Conservation (phyloP, 306 rosid genomes). For the Medicago arabica region DNA sequence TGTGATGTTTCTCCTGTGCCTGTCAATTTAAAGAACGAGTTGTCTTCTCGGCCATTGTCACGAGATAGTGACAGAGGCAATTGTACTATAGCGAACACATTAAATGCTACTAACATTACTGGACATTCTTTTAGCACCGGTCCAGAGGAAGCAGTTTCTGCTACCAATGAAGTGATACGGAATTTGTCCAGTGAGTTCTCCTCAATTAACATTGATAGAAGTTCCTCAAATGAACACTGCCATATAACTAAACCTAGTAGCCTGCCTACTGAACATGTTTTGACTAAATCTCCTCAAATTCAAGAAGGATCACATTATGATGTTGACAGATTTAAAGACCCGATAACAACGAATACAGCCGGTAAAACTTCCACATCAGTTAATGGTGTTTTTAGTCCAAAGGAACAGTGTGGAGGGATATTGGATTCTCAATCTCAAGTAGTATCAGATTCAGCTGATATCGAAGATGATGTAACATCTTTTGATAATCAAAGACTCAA, state of each 20-base stretch:
- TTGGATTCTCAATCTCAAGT: constrained; percentile 53
- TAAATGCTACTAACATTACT: constrained; percentile 49
- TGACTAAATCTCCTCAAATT: constrained; percentile 53
- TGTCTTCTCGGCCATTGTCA: constrained; percentile 52
- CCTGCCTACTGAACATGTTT: constrained; percentile 50
- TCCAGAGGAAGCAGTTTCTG: constrained; percentile 58
- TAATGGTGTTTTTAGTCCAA: constrained; percentile 48
- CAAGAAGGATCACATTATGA: constrained; percentile 53
- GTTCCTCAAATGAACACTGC: constrained; percentile 47
- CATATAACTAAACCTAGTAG: constrained; percentile 50
- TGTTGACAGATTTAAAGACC: constrained; percentile 57
- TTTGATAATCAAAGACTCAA: constrained; percentile 93
- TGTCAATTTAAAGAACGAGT: constrained; percentile 48
- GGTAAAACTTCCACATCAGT: constrained; percentile 48
- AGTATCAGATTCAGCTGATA: constrained; percentile 46
- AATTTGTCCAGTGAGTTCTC: constrained; percentile 67
- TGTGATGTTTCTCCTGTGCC: constrained; percentile 53
- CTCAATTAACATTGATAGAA: constrained; percentile 53
- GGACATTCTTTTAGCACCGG: constrained; percentile 57
- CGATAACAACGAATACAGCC: constrained; percentile 36
- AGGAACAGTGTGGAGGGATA: constrained; percentile 65
- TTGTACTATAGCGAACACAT: constrained; percentile 47
- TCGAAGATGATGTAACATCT: constrained; percentile 84
- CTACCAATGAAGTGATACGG: constrained; percentile 63
- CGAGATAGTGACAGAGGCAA: constrained; percentile 64